These are phyloP conservation scores for Scedosporium minutisporum DNA, from an alignment of 2,329 filamentous ascomycete species.

Conservation along the genomic window DNA sequence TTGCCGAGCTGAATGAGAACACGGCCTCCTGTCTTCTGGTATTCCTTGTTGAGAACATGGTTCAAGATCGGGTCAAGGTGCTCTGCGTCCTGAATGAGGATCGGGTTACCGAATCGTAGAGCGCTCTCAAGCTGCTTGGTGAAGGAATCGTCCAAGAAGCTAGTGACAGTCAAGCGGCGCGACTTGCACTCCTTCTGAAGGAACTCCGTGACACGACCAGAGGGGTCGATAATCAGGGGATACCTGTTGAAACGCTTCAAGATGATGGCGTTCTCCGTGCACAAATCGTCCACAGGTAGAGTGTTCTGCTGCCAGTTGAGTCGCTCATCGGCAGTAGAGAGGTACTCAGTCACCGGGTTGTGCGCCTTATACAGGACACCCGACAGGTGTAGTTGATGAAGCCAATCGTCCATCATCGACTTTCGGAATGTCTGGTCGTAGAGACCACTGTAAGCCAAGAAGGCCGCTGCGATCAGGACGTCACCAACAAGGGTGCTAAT, in stretches of 20 bases:
- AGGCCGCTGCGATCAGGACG: conserved; percentile 90
- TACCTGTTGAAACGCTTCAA: conserved; percentile 97
- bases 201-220: conserved; percentile 89
- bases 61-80: conserved; percentile 95
- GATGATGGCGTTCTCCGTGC: conserved; percentile 97
- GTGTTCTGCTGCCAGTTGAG: conserved; percentile 91
- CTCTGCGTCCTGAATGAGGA: conserved; percentile 96
- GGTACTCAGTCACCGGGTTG: conserved; percentile 90
- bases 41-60: conserved; percentile 98
- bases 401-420: conserved; percentile 95
- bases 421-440: conserved; percentile 98
- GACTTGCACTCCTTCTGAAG: conserved; percentile 81
- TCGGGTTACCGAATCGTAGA: conserved; percentile 93
- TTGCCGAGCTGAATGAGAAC: conserved; percentile 97
- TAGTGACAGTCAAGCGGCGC: conserved; percentile 87
- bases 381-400: conserved; percentile 85
- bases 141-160: conserved; percentile 95
- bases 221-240: conserved; percentile 95
- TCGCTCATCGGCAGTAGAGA: conserved; percentile 92
- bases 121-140: conserved; percentile 97
- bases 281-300: conserved; percentile 90
- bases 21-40: conserved; percentile 95
- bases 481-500: conserved; percentile 95
- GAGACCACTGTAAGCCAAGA: conserved; percentile 91
- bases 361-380: conserved; percentile 87